Base-by-base conservation (phyloP, 495 filamentous ascomycete genomes). In the Saxophila tyrrhenica region DNA sequence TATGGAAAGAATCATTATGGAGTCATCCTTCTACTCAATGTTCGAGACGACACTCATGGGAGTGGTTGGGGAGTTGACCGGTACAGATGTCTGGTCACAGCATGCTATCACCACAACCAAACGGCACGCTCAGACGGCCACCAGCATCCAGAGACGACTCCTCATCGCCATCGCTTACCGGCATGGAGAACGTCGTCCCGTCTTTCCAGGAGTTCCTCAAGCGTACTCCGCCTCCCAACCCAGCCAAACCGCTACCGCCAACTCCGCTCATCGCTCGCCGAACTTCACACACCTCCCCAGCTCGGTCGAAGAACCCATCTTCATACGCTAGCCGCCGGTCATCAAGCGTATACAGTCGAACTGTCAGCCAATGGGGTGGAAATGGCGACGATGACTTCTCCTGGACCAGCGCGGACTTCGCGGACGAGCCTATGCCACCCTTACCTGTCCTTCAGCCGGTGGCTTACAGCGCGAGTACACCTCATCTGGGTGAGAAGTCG, bases 281-380 rank as follows among this genome's bases (percentile, higher is more conserved):
- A 0, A 45, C 55, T 1, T 54, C 50, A n/a, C 29, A 35, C 32
- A 17, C 17, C 3, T 56, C 49, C 16, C 42, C 53, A 43, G 20
- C 53, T 3, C 25, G 32, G 1, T 54, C 56, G 8, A 41, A 47
- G n/a, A 19, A 21, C 13, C 24, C 45, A 17, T 54, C 38, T 15
- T 25, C 10, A 20, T 43, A 32, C 48, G 11, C 25, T n/a, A 35
- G 22, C 29, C 16, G 50, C 16, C 43, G 57, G 3, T 57, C 61
- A 15, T 63, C 61, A 0, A 63, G 61, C 42, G 42, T 63, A 17
- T 63, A 63, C 41, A 63, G 61, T 35, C 57, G 54, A 9, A 35
- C 56, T 13, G 46, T 41, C n/a, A 53, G 46, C 15, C 49, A 48
- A 25, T 62, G 56, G 51, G 29, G 7, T 35, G 29, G 29, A n/a